Conservation (phyloP, 78 protist genomes). For the slime mould (Dictyostelium discoideum) region DNA sequence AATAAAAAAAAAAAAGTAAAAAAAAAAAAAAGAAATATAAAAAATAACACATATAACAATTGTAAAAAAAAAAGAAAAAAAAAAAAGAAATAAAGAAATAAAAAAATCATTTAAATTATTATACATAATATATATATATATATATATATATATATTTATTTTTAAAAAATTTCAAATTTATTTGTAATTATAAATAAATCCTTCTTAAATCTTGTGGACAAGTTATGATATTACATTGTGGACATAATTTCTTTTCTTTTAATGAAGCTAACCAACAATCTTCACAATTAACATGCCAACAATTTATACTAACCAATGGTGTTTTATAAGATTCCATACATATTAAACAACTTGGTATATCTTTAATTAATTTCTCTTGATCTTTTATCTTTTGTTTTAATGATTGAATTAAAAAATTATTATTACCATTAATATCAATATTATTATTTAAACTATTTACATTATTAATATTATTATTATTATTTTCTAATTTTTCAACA, state of each 20-base stretch:
- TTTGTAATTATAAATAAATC: constrained; percentile 66
- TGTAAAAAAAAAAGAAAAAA: background rate
- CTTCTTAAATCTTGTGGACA: constrained; percentile 76
- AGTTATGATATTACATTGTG: constrained; percentile 84
- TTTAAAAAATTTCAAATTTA: background rate
- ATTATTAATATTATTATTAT: background rate
- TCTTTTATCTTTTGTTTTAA: constrained; percentile 69
- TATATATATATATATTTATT: too few species aligned
- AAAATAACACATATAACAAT: background rate
- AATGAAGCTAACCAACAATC: constrained; percentile 84
- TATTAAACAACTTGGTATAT: constrained; percentile 72
- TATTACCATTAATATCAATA: background rate
- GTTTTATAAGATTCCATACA: constrained; percentile 51
- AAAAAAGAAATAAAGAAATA: too few species aligned
- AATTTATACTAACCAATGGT: constrained; percentile 75
- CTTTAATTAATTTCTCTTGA: constrained; percentile 31
- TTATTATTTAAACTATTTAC: constrained; percentile 2
- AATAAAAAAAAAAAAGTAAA: background rate
- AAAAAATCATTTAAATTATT: too few species aligned
- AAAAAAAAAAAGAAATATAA: background rate
- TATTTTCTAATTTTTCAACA: background rate
- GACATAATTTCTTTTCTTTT: constrained; percentile 80
- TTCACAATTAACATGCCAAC: constrained; percentile 88
- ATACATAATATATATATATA: too few species aligned
- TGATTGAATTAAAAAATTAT: constrained; percentile 32